A percentile compares a stretch with the other conserved stretches of the same genome.
Evolutionary conservation across 2,329 filamentous ascomycete genomes (phyloP).

Genomic region (Alternaria angustiovoidea): DNA sequence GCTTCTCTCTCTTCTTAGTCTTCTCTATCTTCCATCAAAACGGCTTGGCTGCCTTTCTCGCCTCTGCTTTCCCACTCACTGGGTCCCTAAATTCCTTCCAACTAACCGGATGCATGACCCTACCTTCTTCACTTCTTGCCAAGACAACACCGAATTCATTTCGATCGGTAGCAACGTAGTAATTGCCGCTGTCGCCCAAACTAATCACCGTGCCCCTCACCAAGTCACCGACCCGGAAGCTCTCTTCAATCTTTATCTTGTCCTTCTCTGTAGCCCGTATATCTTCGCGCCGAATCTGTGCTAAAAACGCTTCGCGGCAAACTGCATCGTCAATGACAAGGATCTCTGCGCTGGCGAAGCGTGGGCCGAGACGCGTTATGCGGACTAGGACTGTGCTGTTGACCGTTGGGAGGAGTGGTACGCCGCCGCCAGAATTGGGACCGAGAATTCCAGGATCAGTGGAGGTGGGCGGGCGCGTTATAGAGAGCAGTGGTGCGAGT

Average conservation of each 20-base stretch:
- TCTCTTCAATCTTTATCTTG: conserved; percentile 87
- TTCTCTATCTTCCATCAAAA: conserved; percentile 53
- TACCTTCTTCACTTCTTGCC: conserved; percentile 85
- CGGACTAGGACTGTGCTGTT: conserved; percentile 81
- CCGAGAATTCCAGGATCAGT: conserved; percentile 30
- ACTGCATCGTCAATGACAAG: conserved; percentile 75
- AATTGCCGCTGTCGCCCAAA: conserved; percentile 90
- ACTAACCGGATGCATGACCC: conserved; percentile 89
- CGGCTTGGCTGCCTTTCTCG: conserved; percentile 92
- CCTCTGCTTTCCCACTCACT: conserved; percentile 77
- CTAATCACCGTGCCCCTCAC: conserved; percentile 89
- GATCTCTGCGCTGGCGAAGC: conserved; percentile 86
- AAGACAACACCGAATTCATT: conserved; percentile 95
- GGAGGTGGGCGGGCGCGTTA: conserved; percentile 35
- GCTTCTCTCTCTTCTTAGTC: background rate
- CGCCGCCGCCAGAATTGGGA: conserved; percentile 53
- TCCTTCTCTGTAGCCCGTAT: conserved; percentile 96
- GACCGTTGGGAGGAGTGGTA: conserved; percentile 82
- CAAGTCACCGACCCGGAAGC: conserved; percentile 91
- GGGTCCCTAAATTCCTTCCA: conserved; percentile 95
- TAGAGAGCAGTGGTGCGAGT: conserved; percentile 52
- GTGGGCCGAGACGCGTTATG: conserved; percentile 83
- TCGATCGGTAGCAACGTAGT: conserved; percentile 90
- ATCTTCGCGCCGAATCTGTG: conserved; percentile 86
- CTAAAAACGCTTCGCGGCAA: conserved; percentile 82